phyloP scores from a whole-genome alignment of 179 eudicot genomes.

The Vitellaria paradoxa region DNA sequence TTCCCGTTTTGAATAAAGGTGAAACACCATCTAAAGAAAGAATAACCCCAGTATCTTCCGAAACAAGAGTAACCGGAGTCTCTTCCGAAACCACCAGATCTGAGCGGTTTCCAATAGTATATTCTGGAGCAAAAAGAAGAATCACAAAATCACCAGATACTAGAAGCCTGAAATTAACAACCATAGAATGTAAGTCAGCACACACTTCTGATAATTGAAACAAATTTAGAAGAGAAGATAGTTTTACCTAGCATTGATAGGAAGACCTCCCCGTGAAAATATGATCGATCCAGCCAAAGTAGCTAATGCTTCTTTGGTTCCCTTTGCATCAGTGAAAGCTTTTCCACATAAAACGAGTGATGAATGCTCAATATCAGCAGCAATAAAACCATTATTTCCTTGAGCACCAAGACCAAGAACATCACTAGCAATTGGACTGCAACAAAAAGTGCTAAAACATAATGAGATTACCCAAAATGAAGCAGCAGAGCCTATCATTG shows the following conservation, averaged over 20 bases:
- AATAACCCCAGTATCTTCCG: conserved; percentile 12
- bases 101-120: conserved; percentile 10
- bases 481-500: conserved; percentile 3
- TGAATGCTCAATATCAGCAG: conserved; percentile 27
- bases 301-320: conserved; percentile 22
- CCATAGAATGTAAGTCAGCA: background rate
- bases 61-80: too few species aligned
- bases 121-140: conserved; percentile 28
- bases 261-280: conserved; percentile 28
- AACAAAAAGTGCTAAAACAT: conserved; percentile 3
- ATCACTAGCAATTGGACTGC: conserved; percentile 26
- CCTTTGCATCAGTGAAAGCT: conserved; percentile 28
- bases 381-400: conserved; percentile 24
- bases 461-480: background rate
- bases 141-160: conserved; percentile 16
- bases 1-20: conserved; percentile 17
- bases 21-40: conserved; percentile 27
- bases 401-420: conserved; percentile 26
- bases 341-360: conserved; percentile 29
- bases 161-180: conserved; percentile 25
- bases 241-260: conserved; percentile 22
- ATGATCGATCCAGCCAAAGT: conserved; percentile 26
- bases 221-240: background rate
- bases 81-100: conserved; percentile 20
- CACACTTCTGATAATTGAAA: background rate